phyloP scores from a whole-genome alignment of 345 rosid genomes.

The Linum trigynum region DNA sequence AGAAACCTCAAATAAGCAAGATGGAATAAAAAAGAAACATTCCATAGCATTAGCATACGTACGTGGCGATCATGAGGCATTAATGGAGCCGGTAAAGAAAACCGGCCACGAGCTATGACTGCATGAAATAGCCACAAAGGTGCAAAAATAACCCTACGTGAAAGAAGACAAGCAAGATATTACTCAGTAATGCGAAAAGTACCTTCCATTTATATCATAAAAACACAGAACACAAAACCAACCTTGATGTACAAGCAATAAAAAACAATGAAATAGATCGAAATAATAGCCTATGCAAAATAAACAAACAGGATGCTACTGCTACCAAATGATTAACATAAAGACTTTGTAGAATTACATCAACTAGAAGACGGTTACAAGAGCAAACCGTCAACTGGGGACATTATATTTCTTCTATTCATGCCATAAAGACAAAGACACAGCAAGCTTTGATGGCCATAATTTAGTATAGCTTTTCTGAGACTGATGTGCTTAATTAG shows the following conservation, averaged over 20 bases:
- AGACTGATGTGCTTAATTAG: no score
- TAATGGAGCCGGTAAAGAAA: constrained; percentile 88
- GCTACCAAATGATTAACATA: background rate
- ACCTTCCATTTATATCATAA: background rate
- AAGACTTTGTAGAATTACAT: background rate
- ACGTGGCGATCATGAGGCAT: constrained; percentile 76
- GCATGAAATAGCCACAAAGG: constrained; percentile 81
- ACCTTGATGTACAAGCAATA: background rate
- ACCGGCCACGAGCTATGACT: constrained; percentile 76
- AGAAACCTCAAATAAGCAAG: constrained; percentile 5
- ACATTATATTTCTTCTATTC: background rate
- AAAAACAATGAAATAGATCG: background rate
- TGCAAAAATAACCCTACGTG: constrained; percentile 56
- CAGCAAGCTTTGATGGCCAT: background rate
- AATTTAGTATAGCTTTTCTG: no score
- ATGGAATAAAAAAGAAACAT: background rate
- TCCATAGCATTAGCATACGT: constrained; percentile 19
- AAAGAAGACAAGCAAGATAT: background rate
- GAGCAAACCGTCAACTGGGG: background rate
- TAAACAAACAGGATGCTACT: background rate
- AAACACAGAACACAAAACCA: background rate
- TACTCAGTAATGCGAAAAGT: background rate
- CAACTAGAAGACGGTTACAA: background rate
- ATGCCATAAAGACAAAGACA: background rate
- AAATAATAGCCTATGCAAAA: background rate